These are phyloP conservation scores for Nicotiana noctiflora DNA, from an alignment of 257 asterid genomes.

Conservation along the genomic window DNA sequence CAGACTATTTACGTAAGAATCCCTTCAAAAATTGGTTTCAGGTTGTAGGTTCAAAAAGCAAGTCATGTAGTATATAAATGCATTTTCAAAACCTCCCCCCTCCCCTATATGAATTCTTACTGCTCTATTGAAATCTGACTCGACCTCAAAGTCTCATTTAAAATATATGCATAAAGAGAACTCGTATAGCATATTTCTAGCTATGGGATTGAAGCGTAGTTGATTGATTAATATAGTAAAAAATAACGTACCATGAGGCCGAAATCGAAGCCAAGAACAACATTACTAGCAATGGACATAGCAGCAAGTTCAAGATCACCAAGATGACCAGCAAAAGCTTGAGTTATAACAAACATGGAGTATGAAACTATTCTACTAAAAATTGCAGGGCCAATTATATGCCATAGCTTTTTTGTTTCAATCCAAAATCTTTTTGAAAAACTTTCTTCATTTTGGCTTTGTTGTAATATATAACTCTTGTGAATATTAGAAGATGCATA, in stretches of 20 bases:
- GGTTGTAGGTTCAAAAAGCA: too few species aligned
- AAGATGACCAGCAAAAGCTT: conserved; percentile 84
- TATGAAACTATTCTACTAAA: conserved; percentile 61
- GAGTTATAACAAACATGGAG: conserved; percentile 69
- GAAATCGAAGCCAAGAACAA: conserved; percentile 65
- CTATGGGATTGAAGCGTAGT: neutral
- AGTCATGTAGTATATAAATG: too few species aligned
- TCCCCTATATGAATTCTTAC: too few species aligned
- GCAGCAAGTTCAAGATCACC: conserved; percentile 88
- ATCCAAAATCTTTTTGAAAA: conserved; percentile 31
- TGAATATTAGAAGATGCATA: conserved; percentile 7
- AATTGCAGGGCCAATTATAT: conserved; percentile 73
- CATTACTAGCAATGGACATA: conserved; percentile 58
- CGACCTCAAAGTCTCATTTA: too few species aligned
- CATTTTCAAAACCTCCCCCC: too few species aligned
- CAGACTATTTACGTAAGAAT: too few species aligned
- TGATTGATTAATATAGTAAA: neutral
- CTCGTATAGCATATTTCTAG: too few species aligned
- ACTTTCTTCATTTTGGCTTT: conserved; percentile 8
- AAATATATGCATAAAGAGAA: neutral
- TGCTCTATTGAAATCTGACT: too few species aligned
- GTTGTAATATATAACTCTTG: neutral
- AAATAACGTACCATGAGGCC: conserved; percentile 50
- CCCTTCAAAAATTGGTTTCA: too few species aligned
- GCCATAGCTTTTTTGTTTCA: conserved; percentile 82